phyloP scores from a whole-genome alignment of 768 basidiomycete genomes.

The Tylopilus vinaceipallidus region DNA sequence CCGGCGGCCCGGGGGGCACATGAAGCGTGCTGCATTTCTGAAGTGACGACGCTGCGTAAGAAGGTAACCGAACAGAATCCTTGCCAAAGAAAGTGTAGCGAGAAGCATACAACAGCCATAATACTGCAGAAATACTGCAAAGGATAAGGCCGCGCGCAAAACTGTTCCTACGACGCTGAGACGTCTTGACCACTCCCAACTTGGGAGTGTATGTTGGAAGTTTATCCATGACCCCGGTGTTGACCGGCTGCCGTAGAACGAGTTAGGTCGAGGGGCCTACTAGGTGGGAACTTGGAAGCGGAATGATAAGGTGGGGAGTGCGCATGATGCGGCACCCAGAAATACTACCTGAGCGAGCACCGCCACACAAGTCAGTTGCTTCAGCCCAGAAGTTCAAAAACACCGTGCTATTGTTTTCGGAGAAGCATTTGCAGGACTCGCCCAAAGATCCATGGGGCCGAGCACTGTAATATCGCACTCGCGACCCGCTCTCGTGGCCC shows the following conservation, averaged over 20 bases:
- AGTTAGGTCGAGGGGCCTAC: background rate
- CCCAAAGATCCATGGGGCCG: too few species aligned
- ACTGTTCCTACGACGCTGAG: slow-evolving; percentile 8
- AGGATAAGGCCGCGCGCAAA: slow-evolving; percentile 16
- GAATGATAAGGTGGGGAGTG: background rate
- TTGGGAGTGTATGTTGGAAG: slow-evolving; percentile 18
- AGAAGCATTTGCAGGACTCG: too few species aligned
- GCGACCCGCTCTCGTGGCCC: too few species aligned
- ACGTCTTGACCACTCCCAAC: slow-evolving; percentile 10
- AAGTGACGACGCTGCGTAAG: slow-evolving; percentile 30
- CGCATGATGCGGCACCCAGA: too few species aligned
- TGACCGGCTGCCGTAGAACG: background rate
- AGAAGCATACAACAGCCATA: slow-evolving; percentile 23
- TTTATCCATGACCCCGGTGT: slow-evolving; percentile 26
- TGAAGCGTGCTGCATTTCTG: slow-evolving; percentile 37
- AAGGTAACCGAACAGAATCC: slow-evolving; percentile 22
- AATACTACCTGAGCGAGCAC: background rate
- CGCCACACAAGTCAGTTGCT: too few species aligned
- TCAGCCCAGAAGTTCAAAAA: too few species aligned
- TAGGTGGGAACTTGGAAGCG: background rate
- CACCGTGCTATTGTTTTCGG: too few species aligned
- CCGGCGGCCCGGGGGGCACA: slow-evolving; percentile 36
- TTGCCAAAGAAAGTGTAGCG: slow-evolving; percentile 7
- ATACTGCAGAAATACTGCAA: slow-evolving; percentile 12
- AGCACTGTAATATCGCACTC: too few species aligned